A percentile compares a stretch with the other conserved stretches of the same genome.
Evolutionary conservation across 1,139 yeast species (phyloP).

Genomic region (Hanseniaspora sp.): DNA sequence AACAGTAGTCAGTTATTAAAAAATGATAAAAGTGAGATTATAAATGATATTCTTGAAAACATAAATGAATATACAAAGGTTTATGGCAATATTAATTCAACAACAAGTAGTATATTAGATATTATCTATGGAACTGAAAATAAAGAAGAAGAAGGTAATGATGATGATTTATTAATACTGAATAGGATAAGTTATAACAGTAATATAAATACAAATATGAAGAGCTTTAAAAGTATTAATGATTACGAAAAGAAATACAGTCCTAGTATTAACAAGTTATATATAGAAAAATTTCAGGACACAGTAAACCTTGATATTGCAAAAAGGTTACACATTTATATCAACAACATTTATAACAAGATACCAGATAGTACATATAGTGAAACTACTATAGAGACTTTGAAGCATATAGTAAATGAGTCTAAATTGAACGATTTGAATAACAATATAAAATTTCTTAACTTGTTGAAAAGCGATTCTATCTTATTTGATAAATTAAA

Average conservation of each 20-base stretch:
- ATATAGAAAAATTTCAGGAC: neutral
- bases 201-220: neutral
- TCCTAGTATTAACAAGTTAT: neutral
- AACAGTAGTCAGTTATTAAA: neutral
- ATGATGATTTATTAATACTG: neutral
- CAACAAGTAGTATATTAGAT: neutral
- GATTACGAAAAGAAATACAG: neutral
- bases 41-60: neutral
- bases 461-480: neutral
- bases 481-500: slow-evolving; percentile 2
- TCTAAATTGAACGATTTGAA: neutral
- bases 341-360: neutral
- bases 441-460: neutral
- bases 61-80: neutral
- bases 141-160: neutral
- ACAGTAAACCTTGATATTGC: neutral
- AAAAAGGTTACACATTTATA: neutral
- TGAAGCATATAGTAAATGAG: neutral
- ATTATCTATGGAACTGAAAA: slow-evolving; percentile 1
- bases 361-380: neutral
- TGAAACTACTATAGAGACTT: neutral
- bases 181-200: neutral
- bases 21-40: neutral
- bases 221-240: neutral
- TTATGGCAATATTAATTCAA: neutral